Evolutionary conservation across 108 stramenopile genomes (phyloP).

Genomic region (Cyclotella cryptica): DNA sequence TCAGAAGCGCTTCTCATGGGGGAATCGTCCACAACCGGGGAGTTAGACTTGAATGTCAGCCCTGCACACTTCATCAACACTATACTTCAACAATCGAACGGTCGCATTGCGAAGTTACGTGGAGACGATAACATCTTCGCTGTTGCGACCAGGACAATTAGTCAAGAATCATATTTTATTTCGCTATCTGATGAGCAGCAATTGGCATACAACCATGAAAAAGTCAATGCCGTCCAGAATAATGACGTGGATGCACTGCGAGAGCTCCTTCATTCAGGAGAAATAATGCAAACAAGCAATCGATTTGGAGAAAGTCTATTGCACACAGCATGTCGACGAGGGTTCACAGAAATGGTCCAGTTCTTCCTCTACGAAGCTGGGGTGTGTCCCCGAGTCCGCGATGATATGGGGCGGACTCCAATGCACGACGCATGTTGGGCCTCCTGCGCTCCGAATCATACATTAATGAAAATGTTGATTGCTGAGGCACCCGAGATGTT

Average conservation of each 20-base stretch:
- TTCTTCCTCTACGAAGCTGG: slow-evolving; percentile 65
- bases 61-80: slow-evolving; percentile 42
- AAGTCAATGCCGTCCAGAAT: slow-evolving; percentile 61
- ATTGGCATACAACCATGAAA: slow-evolving; percentile 53
- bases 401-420: slow-evolving; percentile 80
- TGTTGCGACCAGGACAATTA: slow-evolving; percentile 11
- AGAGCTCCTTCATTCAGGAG: slow-evolving; percentile 51
- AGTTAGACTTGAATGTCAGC: slow-evolving; percentile 46
- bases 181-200: slow-evolving; percentile 28
- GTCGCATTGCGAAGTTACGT: slow-evolving; percentile 18
- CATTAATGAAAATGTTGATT: slow-evolving; percentile 41
- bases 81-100: slow-evolving; percentile 46
- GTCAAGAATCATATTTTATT: slow-evolving; percentile 40
- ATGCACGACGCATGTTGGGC: slow-evolving; percentile 86
- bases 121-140: slow-evolving; percentile 41
- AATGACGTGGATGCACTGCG: slow-evolving; percentile 63
- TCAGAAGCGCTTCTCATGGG: slow-evolving; percentile 20
- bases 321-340: slow-evolving; percentile 80
- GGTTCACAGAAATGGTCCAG: slow-evolving; percentile 51
- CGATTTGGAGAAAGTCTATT: slow-evolving; percentile 77
- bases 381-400: slow-evolving; percentile 53
- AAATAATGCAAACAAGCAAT: slow-evolving; percentile 72
- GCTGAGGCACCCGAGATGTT: slow-evolving; percentile 59
- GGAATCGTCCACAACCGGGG: slow-evolving; percentile 31
- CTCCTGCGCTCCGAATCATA: slow-evolving; percentile 42